Conservation (phyloP, 306 rosid species). For the Castanea sativa region DNA sequence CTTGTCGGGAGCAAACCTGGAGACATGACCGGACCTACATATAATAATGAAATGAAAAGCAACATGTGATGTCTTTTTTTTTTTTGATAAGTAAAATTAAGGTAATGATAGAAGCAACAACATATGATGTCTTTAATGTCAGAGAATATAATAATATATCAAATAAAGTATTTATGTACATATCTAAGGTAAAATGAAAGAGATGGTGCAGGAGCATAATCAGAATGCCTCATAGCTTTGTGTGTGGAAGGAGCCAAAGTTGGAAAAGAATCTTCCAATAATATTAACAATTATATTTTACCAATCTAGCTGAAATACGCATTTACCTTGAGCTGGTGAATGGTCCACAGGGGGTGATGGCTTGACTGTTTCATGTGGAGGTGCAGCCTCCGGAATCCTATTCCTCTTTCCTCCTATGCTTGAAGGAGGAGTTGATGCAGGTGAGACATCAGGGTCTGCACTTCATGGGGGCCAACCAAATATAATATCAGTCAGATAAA, state of each 20-base stretch:
- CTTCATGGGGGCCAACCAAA: conserved; percentile 18
- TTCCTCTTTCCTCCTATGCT: conserved; percentile 26
- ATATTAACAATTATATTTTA: background rate
- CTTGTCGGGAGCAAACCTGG: conserved; percentile 40
- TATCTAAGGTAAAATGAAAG: conserved; percentile 18
- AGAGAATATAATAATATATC: background rate
- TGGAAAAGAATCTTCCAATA: conserved; percentile 22
- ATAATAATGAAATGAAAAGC: background rate
- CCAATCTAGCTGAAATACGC: conserved; percentile 19
- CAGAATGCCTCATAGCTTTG: conserved; percentile 26
- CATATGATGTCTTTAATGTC: background rate
- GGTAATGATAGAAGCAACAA: background rate
- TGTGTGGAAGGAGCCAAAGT: conserved; percentile 53
- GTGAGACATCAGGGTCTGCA: conserved; percentile 67
- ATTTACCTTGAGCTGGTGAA: conserved; percentile 49
- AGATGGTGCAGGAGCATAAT: conserved; percentile 43
- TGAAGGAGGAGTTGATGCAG: conserved; percentile 51
- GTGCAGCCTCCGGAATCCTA: conserved; percentile 46
- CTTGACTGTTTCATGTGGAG: conserved; percentile 36
- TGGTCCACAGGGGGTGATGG: conserved; percentile 38
- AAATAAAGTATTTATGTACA: background rate
- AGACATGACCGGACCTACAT: conserved; percentile 51
- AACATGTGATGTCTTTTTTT: background rate
- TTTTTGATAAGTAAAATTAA: no score
- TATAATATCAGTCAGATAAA: background rate